These are phyloP conservation scores for Candida tetrigidarum DNA, from an alignment of 1,139 yeast genomes.

Conservation along the genomic window DNA sequence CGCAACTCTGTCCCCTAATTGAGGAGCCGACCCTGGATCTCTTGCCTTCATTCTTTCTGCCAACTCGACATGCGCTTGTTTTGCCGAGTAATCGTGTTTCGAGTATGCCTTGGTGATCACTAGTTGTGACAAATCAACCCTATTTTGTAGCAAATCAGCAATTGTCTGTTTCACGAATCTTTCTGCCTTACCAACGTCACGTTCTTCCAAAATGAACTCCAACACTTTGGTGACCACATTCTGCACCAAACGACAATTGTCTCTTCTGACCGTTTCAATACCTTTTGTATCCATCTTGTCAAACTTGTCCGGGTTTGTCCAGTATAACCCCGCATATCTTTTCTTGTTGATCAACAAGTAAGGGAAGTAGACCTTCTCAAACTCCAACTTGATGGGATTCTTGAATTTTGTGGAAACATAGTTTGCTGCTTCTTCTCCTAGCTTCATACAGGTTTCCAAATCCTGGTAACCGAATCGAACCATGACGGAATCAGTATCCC, in stretches of 20 bases:
- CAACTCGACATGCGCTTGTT: constrained; percentile 95
- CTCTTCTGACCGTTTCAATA: constrained; percentile 97
- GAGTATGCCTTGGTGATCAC: constrained; percentile 95
- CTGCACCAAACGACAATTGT: constrained; percentile 93
- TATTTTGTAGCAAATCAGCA: constrained; percentile 87
- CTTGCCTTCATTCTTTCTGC: constrained; percentile 97
- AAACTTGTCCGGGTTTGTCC: constrained; percentile 89
- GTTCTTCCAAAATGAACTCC: constrained; percentile 81
- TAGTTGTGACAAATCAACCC: constrained; percentile 89
- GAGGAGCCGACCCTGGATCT: constrained; percentile 97
- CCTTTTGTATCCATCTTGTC: constrained; percentile 99
- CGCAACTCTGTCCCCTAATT: constrained; percentile 97
- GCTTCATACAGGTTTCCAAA: constrained; percentile 79
- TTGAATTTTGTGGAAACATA: constrained; percentile 79
- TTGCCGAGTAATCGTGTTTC: constrained; percentile 88
- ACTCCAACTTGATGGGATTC: constrained; percentile 91
- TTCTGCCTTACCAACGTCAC: constrained; percentile 90
- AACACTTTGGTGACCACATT: constrained; percentile 92
- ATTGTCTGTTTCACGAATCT: constrained; percentile 84
- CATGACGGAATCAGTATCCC: constrained; percentile 99
- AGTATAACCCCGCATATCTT: constrained; percentile 94
- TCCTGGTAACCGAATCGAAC: constrained; percentile 93
- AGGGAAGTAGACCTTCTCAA: constrained; percentile 96
- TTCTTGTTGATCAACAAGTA: constrained; percentile 92
- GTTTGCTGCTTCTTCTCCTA: constrained; percentile 95